Evolutionary conservation across 352 stramenopile genomes (phyloP).

Genomic region (Phytophthora tentaculata): DNA sequence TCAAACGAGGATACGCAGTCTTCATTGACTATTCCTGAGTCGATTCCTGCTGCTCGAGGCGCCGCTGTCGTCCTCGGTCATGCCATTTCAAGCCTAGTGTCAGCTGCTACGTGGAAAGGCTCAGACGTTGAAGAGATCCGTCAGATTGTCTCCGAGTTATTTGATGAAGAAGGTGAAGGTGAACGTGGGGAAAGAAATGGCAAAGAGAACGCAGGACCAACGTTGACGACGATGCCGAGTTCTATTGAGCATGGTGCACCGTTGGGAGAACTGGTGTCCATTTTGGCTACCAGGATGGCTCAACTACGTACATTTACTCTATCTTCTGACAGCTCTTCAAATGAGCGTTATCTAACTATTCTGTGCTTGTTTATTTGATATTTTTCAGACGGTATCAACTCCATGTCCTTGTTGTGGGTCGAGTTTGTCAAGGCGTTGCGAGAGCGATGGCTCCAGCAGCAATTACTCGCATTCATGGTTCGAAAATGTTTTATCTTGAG

Average conservation of each 20-base stretch:
- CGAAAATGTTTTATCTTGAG: constrained; percentile 3
- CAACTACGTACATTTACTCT: constrained; percentile 73
- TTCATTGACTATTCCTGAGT: constrained; percentile 38
- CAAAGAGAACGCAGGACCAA: constrained; percentile 2
- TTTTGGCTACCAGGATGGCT: constrained; percentile 70
- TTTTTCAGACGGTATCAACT: constrained; percentile 65
- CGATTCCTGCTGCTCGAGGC: constrained; percentile 77
- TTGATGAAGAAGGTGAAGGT: constrained; percentile 47
- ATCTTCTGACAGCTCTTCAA: too few relatives aligned
- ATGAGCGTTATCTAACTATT: constrained; percentile 4
- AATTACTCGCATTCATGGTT: constrained; percentile 79
- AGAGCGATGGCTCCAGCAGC: constrained; percentile 72
- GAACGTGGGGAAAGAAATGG: constrained; percentile 14
- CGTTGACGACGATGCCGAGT: constrained; percentile 22
- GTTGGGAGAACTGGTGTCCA: constrained; percentile 72
- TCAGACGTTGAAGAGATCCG: constrained; percentile 74
- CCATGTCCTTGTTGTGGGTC: constrained; percentile 82
- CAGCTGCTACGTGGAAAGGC: constrained; percentile 76
- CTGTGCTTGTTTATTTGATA: constrained; percentile 25
- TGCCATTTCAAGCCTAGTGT: constrained; percentile 75
- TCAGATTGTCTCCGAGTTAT: constrained; percentile 56
- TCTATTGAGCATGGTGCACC: constrained; percentile 55
- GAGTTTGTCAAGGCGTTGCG: constrained; percentile 83
- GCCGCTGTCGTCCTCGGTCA: constrained; percentile 73
- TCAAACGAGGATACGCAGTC: constrained; percentile 6